A percentile compares a stretch with the other conserved stretches of the same genome.
Evolutionary conservation across 129 eudicot genomes (phyloP).

Genomic region (Chrysanthemum lavandulifolium): DNA sequence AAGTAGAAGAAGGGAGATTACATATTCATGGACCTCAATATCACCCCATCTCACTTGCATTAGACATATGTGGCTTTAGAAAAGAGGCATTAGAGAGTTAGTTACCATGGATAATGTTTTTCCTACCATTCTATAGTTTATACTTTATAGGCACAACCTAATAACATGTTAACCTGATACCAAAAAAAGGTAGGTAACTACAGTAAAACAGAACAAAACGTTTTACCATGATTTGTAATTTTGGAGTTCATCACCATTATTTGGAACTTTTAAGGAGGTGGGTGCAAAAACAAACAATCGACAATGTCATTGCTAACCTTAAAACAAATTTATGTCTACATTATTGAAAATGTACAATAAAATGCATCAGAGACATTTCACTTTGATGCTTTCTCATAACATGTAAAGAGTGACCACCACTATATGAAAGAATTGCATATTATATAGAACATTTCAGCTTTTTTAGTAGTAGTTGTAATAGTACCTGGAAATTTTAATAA

Average conservation of each 20-base stretch:
- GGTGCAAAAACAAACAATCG: neutral
- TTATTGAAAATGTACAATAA: neutral
- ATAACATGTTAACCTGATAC: neutral
- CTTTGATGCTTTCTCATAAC: constrained; percentile 1
- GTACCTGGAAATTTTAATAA: too few species aligned
- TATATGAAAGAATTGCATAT: neutral
- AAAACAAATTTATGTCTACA: neutral
- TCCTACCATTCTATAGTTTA: too few species aligned
- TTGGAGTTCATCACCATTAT: constrained; percentile 4
- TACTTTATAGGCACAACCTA: too few species aligned
- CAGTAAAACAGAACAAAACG: neutral
- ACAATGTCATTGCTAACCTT: constrained; percentile 1
- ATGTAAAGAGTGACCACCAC: neutral
- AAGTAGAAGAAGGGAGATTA: too few species aligned
- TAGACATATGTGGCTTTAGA: too few species aligned
- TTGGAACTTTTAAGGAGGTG: constrained; percentile 6
- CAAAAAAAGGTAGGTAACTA: too few species aligned
- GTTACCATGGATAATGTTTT: too few species aligned
- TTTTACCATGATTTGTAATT: neutral
- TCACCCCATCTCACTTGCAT: too few species aligned
- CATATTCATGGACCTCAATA: too few species aligned
- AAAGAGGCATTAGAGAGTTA: too few species aligned
- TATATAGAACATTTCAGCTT: too few species aligned
- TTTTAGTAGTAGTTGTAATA: too few species aligned
- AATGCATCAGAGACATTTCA: neutral